A percentile compares a stretch with the other conserved stretches of the same genome.
Evolutionary conservation across 305 asterid species (phyloP).

Genomic region (Solanum aculeatissimum): DNA sequence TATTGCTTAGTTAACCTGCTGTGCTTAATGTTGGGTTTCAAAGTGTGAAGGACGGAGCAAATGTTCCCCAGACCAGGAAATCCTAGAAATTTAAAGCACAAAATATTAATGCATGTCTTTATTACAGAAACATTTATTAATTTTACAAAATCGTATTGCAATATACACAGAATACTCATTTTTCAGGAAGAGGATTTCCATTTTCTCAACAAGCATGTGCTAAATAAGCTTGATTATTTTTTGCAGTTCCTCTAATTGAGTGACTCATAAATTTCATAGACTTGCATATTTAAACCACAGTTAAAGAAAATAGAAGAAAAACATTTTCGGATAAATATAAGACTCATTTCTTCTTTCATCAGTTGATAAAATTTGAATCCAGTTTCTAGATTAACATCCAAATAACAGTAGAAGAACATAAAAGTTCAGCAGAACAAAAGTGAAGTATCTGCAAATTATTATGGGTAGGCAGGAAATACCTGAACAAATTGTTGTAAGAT

Average conservation of each 20-base stretch:
- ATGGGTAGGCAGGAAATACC: not conserved
- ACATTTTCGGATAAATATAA: not conserved
- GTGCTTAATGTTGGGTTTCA: not conserved
- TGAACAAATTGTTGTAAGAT: not conserved
- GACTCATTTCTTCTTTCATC: not conserved
- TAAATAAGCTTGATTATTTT: not conserved
- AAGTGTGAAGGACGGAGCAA: not conserved
- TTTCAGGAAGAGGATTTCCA: not conserved
- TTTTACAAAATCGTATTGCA: not conserved
- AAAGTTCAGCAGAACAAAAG: not conserved
- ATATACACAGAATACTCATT: not conserved
- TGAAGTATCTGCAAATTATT: not conserved
- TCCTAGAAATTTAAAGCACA: not conserved
- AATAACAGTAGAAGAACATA: not conserved
- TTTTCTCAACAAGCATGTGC: not conserved
- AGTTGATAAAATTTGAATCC: not conserved
- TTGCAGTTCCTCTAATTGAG: not conserved
- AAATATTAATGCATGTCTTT: not conserved
- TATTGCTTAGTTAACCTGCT: not conserved
- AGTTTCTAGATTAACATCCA: not conserved
- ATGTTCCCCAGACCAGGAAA: not conserved
- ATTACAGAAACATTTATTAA: not conserved
- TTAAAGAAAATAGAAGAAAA: not conserved
- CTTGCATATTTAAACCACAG: not conserved
- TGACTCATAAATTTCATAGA: not conserved